A percentile compares a stretch with the other conserved stretches of the same genome.
phyloP scores from a whole-genome alignment of 306 rosid genomes.

The Glycine tomentella region DNA sequence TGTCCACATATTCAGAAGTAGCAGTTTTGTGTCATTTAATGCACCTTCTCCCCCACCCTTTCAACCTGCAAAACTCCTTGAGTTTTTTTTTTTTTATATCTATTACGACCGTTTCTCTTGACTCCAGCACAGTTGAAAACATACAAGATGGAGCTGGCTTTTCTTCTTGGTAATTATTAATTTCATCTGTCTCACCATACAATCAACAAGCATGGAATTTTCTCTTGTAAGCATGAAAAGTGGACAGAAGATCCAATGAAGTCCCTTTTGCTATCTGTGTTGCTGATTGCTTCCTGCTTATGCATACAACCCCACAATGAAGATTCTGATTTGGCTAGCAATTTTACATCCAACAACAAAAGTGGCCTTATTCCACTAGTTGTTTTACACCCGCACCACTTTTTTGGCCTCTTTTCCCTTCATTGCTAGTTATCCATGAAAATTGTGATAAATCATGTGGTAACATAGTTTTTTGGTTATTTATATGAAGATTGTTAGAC shows the following conservation, averaged over 20 bases:
- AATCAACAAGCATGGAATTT: background rate
- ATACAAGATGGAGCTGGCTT: slow-evolving; percentile 36
- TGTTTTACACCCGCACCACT: background rate
- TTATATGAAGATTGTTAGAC: slow-evolving; percentile 3
- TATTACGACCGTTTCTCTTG: background rate
- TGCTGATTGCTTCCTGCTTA: slow-evolving; percentile 2
- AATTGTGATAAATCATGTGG: slow-evolving; percentile 13
- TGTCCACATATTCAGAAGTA: slow-evolving; percentile 56
- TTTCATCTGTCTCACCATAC: background rate
- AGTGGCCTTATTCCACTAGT: background rate
- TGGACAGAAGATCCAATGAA: background rate
- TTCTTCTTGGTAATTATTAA: background rate
- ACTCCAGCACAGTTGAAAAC: slow-evolving; percentile 25
- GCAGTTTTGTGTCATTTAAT: slow-evolving; percentile 71
- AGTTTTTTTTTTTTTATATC: slow-evolving; percentile 5
- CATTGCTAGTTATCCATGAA: slow-evolving; percentile 29
- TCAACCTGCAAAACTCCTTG: slow-evolving; percentile 24
- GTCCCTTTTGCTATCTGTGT: background rate
- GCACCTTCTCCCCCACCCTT: slow-evolving; percentile 44
- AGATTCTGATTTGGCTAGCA: slow-evolving; percentile 2
- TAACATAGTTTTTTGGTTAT: background rate
- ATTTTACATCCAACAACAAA: background rate
- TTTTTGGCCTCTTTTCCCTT: slow-evolving; percentile 16
- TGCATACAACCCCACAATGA: background rate
- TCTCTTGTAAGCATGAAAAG: background rate